Base-by-base conservation (phyloP, 169 alveolate species). In the Plasmodium malariae region DNA sequence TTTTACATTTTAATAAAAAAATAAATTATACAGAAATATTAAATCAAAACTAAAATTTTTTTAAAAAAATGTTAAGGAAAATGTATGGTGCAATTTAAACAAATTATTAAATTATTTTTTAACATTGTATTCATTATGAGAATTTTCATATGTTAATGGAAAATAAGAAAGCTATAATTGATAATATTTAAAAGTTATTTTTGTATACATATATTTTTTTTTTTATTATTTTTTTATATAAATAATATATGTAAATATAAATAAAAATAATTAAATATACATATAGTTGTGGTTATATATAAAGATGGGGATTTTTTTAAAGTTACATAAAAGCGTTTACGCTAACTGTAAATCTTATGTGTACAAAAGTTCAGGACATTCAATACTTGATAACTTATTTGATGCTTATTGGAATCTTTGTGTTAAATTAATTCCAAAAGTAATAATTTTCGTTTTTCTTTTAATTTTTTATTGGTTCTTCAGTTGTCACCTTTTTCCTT, bases 301-400 rank as follows among this genome's bases (percentile, higher is more conserved):
- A 11, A 76, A 62, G 51, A 76, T 76, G 89, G 89, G 89, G 67
- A 76, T 76, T 12, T 30, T 76, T 62, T 76, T 76, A 7, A 76
- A 62, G 0, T 45, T 76, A 62, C 59, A 76, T 54, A 76, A 76
- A 62, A 62, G 67, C 63, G 89, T 63, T 30, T 76, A 76, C 57
- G 45, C 89, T n/a, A 76, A 76, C 51, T 76, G 89, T 62, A 76
- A 76, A 62, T 76, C 89, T 19, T 87, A 87, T 34, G 88, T 65
- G 4, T 87, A 87, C 49, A 87, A 87, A 54, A 69, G 86, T 71
- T 51, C 88, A 21, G 88, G 67, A 9, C 69, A 67, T 49, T 63
- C 92, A 17, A 19, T 71, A 21, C 60, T 87, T 26, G 92, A 87
- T 40, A 87, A 37, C 48, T 1, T 87, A 17, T 74, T 71, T 57